Percentiles rank a stretch among this genome's conserved stretches.
These are phyloP conservation scores for Dryas integrifolia DNA, from an alignment of 331 rosid genomes.

Conservation along the genomic window DNA sequence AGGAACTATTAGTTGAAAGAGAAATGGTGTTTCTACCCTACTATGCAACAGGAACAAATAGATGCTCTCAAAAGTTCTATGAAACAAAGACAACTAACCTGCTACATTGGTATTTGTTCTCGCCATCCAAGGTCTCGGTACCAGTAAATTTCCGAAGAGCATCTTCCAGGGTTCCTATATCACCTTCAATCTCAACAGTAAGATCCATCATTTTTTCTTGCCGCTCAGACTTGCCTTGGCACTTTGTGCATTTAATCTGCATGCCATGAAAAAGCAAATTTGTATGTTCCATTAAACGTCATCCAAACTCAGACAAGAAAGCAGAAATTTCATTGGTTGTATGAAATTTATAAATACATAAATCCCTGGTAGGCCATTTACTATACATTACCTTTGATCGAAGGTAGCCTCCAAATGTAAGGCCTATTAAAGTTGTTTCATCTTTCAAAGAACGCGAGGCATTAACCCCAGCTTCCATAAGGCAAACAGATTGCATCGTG, in stretches of 20 bases:
- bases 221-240: conserved; percentile 88
- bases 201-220: conserved; percentile 98
- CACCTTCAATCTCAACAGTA: conserved; percentile 93
- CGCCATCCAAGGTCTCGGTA: conserved; percentile 89
- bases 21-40: neutral
- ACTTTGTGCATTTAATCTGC: conserved; percentile 89
- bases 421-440: conserved; percentile 77
- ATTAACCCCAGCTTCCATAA: conserved; percentile 56
- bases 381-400: conserved; percentile 63
- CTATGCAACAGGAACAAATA: neutral
- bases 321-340: neutral
- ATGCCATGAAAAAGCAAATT: conserved; percentile 19
- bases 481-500: conserved; percentile 81
- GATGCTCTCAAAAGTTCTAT: conserved; percentile 11
- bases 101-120: conserved; percentile 86
- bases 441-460: conserved; percentile 56
- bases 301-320: neutral
- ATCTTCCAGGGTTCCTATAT: conserved; percentile 73
- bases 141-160: conserved; percentile 75
- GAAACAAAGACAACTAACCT: conserved; percentile 54
- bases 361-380: neutral
- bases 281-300: conserved; percentile 14
- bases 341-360: neutral
- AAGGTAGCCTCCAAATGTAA: conserved; percentile 93
- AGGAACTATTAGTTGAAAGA: neutral